Evolutionary conservation across 495 filamentous ascomycete species (phyloP).

Genomic region (Neurospora tetrasperma): DNA sequence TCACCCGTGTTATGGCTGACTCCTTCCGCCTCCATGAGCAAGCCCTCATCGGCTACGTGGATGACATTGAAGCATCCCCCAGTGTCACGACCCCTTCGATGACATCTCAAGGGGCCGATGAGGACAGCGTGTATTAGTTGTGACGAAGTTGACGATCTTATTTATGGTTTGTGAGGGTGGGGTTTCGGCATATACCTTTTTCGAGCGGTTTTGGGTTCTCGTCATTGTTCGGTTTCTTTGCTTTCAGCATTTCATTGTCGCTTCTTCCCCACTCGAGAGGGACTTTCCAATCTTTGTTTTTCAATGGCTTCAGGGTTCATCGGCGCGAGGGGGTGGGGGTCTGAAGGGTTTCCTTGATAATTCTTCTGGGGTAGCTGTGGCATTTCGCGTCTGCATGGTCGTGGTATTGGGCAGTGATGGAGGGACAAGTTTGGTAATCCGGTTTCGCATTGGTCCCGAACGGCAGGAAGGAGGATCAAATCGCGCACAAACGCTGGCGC

Average conservation of each 20-base stretch:
- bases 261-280: neutral
- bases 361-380: constrained; percentile 17
- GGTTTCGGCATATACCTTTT: constrained; percentile 41
- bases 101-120: constrained; percentile 50
- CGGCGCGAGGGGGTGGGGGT: constrained; percentile 17
- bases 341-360: constrained; percentile 14
- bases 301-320: constrained; percentile 14
- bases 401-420: constrained; percentile 36
- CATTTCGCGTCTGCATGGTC: constrained; percentile 33
- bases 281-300: constrained; percentile 14
- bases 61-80: constrained; percentile 52
- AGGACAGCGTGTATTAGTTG: constrained; percentile 50
- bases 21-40: constrained; percentile 96
- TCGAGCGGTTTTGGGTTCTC: constrained; percentile 15
- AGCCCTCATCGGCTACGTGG: constrained; percentile 86
- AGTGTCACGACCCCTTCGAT: constrained; percentile 50
- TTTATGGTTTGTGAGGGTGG: constrained; percentile 29
- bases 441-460: constrained; percentile 31
- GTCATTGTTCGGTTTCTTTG: constrained; percentile 20
- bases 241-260: constrained; percentile 21
- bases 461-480: constrained; percentile 1
- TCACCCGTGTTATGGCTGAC: constrained; percentile 96
- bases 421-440: constrained; percentile 32
- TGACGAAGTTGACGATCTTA: constrained; percentile 36
- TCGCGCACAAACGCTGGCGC: constrained; percentile 33